Conservation (phyloP, 2,329 filamentous ascomycete genomes). For the Cercospora zeae-maydis region DNA sequence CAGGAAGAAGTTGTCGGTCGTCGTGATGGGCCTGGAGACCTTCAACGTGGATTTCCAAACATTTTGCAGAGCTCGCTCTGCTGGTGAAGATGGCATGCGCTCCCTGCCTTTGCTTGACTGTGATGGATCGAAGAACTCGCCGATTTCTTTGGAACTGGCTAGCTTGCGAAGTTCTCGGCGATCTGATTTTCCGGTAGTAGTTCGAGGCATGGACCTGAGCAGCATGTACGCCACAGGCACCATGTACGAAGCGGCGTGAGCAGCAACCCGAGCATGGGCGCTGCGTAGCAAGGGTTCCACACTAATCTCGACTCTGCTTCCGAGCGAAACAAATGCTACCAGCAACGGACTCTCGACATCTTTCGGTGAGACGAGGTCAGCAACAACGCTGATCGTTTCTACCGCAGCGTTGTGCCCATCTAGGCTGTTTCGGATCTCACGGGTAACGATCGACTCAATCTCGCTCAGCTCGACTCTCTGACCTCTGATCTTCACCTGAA, state of each 20-base stretch:
- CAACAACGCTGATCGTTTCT: neutral
- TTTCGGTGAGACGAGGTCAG: neutral
- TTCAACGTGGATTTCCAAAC: constrained; percentile 2
- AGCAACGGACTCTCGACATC: neutral
- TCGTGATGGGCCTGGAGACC: neutral
- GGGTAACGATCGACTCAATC: constrained; percentile 49
- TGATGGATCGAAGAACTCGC: neutral
- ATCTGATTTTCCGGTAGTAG: neutral
- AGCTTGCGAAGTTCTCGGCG: neutral
- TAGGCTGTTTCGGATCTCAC: neutral
- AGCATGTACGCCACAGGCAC: constrained; percentile 1
- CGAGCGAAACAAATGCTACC: neutral
- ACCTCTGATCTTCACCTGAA: constrained; percentile 73
- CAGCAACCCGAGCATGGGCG: neutral
- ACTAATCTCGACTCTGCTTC: neutral
- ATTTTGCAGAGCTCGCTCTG: neutral
- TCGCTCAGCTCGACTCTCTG: constrained; percentile 73
- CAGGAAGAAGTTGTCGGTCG: constrained; percentile 44
- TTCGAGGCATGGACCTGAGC: neutral
- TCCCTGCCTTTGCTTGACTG: neutral
- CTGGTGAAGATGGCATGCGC: neutral
- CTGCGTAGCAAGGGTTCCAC: neutral
- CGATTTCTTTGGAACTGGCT: neutral
- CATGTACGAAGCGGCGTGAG: constrained; percentile 1
- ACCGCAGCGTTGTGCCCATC: neutral